Conservation (phyloP, 2,329 filamentous ascomycete species). For the Phyllosticta citriasiana region DNA sequence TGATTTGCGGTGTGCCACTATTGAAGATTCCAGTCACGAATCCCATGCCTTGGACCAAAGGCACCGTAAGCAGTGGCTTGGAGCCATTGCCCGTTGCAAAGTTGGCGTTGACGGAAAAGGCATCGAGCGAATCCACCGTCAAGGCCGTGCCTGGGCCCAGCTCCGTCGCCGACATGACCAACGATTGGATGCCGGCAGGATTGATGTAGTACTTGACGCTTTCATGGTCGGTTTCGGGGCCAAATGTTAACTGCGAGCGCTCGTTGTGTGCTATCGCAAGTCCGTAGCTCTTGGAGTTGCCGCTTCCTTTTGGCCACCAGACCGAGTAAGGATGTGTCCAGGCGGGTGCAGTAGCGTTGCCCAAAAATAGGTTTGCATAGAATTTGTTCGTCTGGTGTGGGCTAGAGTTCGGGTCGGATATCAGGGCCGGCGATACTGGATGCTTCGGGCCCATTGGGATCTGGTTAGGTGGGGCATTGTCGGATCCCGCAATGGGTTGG, state of each 20-base stretch:
- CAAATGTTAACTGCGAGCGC: conserved; percentile 50
- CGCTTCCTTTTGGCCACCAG: conserved; percentile 32
- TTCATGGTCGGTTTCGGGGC: conserved; percentile 41
- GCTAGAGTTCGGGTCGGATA: conserved; percentile 21
- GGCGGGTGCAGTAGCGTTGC: conserved; percentile 54
- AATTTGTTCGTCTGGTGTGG: conserved; percentile 60
- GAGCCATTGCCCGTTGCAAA: conserved; percentile 47
- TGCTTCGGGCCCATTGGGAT: conserved; percentile 41
- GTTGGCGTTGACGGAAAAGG: conserved; percentile 57
- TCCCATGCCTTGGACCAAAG: conserved; percentile 80
- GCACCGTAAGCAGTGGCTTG: conserved; percentile 58
- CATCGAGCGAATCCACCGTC: conserved; percentile 41
- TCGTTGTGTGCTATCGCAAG: conserved; percentile 70
- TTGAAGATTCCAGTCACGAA: conserved; percentile 73
- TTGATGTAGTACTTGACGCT: conserved; percentile 64
- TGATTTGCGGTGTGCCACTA: conserved; percentile 59
- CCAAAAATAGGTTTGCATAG: conserved; percentile 67
- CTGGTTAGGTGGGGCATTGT: conserved; percentile 32
- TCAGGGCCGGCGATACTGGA: conserved; percentile 29
- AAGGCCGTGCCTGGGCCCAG: conserved; percentile 52
- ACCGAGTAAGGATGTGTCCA: conserved; percentile 59
- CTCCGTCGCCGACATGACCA: conserved; percentile 72
- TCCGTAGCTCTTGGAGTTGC: conserved; percentile 60
- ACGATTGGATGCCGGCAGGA: conserved; percentile 71
- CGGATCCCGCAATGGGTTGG: background rate